Evolutionary conservation across 2,329 filamentous ascomycete genomes (phyloP).

Genomic region (Sporothrix brunneoviolacea): DNA sequence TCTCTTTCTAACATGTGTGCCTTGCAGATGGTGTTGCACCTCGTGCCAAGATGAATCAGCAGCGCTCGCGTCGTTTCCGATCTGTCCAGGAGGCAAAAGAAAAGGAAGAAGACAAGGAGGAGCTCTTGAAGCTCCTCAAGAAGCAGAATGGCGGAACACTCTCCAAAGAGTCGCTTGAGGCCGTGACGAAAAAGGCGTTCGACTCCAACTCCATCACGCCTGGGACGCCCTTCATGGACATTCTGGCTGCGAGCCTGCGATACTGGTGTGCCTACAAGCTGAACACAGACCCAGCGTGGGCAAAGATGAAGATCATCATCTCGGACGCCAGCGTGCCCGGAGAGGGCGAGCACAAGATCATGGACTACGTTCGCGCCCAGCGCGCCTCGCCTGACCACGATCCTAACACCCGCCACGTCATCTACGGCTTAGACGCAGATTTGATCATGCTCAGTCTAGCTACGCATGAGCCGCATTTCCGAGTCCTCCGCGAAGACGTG

Average conservation of each 20-base stretch:
- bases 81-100: constrained; percentile 91
- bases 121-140: constrained; percentile 77
- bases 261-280: constrained; percentile 99
- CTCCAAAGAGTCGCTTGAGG: constrained; percentile 54
- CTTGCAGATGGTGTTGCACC: constrained; percentile 83
- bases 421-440: constrained; percentile 96
- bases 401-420: constrained; percentile 94
- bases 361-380: constrained; percentile 95
- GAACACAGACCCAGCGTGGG: constrained; percentile 94
- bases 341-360: constrained; percentile 98
- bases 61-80: constrained; percentile 90
- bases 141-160: constrained; percentile 64
- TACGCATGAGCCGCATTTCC: constrained; percentile 95
- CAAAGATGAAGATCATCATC: constrained; percentile 93
- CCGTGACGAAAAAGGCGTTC: constrained; percentile 79
- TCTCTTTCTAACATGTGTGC: neutral
- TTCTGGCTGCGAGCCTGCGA: constrained; percentile 78
- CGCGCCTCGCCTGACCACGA: constrained; percentile 84
- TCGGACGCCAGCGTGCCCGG: constrained; percentile 96
- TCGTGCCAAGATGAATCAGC: constrained; percentile 99
- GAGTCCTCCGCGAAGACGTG: constrained; percentile 92
- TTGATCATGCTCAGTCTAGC: constrained; percentile 97
- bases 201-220: constrained; percentile 85
- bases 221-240: constrained; percentile 97
- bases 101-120: constrained; percentile 84